These are phyloP conservation scores for Daphne laureola DNA, from an alignment of 441 rosid genomes.

Conservation along the genomic window DNA sequence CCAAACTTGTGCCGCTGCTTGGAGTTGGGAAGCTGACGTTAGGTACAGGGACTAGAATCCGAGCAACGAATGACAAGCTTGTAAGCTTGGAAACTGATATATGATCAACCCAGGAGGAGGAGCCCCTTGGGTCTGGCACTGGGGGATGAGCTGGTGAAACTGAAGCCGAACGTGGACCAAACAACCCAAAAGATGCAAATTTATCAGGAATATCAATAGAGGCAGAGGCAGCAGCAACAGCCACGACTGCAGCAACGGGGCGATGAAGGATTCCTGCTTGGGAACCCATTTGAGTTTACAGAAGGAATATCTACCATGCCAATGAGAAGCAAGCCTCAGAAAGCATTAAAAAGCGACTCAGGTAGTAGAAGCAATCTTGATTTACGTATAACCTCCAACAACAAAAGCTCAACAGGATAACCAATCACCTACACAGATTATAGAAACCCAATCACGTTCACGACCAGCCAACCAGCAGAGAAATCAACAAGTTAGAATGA, in stretches of 20 bases:
- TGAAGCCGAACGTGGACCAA: slow-evolving; percentile 24
- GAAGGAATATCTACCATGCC: slow-evolving; percentile 24
- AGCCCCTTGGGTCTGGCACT: slow-evolving; percentile 20
- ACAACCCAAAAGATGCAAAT: slow-evolving; percentile 33
- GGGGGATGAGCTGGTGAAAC: slow-evolving; percentile 30
- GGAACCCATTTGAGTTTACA: slow-evolving; percentile 53
- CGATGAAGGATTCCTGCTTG: slow-evolving; percentile 70
- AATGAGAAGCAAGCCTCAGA: slow-evolving; percentile 12
- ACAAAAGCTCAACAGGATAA: slow-evolving; percentile 10
- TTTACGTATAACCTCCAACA: slow-evolving; percentile 11
- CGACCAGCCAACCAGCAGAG: not conserved
- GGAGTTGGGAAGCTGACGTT: slow-evolving; percentile 31
- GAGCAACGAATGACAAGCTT: slow-evolving; percentile 41
- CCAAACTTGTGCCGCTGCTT: slow-evolving; percentile 19
- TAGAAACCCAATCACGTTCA: not conserved
- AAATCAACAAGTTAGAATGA: not conserved
- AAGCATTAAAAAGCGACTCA: slow-evolving; percentile 8
- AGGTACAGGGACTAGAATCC: slow-evolving; percentile 58
- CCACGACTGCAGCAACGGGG: slow-evolving; percentile 77
- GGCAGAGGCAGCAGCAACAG: slow-evolving; percentile 64
- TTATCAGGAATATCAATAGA: slow-evolving; percentile 60
- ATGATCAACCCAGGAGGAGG: slow-evolving; percentile 53
- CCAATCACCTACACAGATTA: slow-evolving; percentile 23
- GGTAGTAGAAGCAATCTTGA: slow-evolving; percentile 2
- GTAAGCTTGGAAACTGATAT: slow-evolving; percentile 57